A percentile compares a stretch with the other conserved stretches of the same genome.
Evolutionary conservation across 441 rosid species (phyloP).

Genomic region (Populus trichocarpa): DNA sequence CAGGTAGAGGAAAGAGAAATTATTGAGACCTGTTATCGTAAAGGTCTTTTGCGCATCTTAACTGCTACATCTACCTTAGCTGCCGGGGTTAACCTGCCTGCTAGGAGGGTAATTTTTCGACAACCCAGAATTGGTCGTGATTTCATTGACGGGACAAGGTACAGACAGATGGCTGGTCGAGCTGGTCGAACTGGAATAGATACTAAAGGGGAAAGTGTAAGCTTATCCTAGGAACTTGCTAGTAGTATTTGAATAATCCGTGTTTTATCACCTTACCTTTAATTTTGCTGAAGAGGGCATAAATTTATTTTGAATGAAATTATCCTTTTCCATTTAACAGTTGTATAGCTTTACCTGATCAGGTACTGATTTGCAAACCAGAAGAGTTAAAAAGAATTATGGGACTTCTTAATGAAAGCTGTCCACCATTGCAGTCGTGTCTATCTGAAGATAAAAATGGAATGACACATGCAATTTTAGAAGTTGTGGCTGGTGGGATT

Average conservation of each 20-base stretch:
- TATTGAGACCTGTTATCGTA: conserved; percentile 90
- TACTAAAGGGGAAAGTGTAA: conserved; percentile 98
- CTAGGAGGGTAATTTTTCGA: conserved; percentile 96
- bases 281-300: background rate
- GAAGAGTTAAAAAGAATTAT: conserved; percentile 82
- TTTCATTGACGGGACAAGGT: conserved; percentile 96
- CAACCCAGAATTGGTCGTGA: conserved; percentile 97
- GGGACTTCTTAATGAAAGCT: conserved; percentile 77
- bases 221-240: conserved; percentile 24
- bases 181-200: conserved; percentile 99
- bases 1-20: conserved; percentile 99
- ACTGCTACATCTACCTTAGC: conserved; percentile 99
- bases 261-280: background rate
- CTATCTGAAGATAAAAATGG: conserved; percentile 98
- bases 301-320: background rate
- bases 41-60: conserved; percentile 83
- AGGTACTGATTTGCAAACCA: conserved; percentile 89
- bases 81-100: conserved; percentile 98
- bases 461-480: conserved; percentile 99
- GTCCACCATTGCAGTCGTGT: conserved; percentile 94
- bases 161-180: conserved; percentile 98
- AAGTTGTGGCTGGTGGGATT: conserved; percentile 98
- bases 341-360: conserved; percentile 25
- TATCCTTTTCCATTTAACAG: conserved; percentile 9
- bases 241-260: background rate